A percentile compares a stretch with the other conserved stretches of the same genome.
These are phyloP conservation scores for Diutina catenulata DNA, from an alignment of 1,139 yeast species.

Conservation along the genomic window DNA sequence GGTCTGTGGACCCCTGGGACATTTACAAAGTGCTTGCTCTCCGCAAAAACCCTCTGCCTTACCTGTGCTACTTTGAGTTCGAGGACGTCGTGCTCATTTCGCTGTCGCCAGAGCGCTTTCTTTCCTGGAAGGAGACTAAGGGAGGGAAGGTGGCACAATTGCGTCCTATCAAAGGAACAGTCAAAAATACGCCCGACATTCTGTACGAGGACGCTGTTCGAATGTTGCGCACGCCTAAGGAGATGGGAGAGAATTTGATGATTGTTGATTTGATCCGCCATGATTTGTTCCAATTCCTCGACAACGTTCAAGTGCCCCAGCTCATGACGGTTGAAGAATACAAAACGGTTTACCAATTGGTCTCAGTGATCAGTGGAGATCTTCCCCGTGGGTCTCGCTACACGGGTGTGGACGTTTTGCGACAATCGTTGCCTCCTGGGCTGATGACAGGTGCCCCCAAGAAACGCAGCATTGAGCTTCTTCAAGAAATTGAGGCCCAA, in stretches of 20 bases:
- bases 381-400: constrained; percentile 26
- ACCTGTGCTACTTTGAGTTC: constrained; percentile 69
- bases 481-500: constrained; percentile 39
- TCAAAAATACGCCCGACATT: constrained; percentile 46
- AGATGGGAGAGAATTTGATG: constrained; percentile 93
- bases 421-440: constrained; percentile 86
- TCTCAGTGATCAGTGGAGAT: constrained; percentile 73
- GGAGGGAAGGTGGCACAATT: constrained; percentile 48
- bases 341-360: constrained; percentile 80
- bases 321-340: constrained; percentile 92
- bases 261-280: constrained; percentile 93
- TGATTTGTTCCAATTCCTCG: constrained; percentile 66
- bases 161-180: constrained; percentile 95
- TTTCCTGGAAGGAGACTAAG: constrained; percentile 52
- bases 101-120: constrained; percentile 89
- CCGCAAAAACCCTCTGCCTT: constrained; percentile 80
- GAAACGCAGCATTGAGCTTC: constrained; percentile 76
- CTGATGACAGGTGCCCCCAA: constrained; percentile 99
- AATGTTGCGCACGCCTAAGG: constrained; percentile 76
- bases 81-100: constrained; percentile 65
- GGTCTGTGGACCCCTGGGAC: constrained; percentile 52
- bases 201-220: constrained; percentile 47
- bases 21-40: constrained; percentile 61
- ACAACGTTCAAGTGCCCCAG: constrained; percentile 57
- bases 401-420: constrained; percentile 68